Evolutionary conservation across 257 asterid species (phyloP).

Genomic region (Vinca minor): DNA sequence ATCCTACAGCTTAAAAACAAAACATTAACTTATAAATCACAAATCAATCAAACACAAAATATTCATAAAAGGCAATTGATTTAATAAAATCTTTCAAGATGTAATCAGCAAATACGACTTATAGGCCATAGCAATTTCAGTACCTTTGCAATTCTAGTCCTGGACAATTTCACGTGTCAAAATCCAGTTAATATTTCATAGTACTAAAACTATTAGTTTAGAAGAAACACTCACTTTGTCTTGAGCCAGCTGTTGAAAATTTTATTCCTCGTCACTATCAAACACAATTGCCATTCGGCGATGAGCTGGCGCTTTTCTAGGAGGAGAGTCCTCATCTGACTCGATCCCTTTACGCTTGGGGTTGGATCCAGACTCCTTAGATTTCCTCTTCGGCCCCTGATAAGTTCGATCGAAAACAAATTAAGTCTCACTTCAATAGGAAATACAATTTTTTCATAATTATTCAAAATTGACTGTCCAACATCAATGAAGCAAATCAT

Average conservation of each 20-base stretch:
- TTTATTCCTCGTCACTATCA: slow-evolving; percentile 84
- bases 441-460: neutral
- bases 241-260: neutral
- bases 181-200: neutral
- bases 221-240: slow-evolving; percentile 11
- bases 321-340: slow-evolving; percentile 93
- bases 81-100: neutral
- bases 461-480: neutral
- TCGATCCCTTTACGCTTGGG: slow-evolving; percentile 81
- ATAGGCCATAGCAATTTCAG: neutral
- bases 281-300: slow-evolving; percentile 86
- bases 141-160: neutral
- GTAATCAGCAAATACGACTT: neutral
- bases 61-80: neutral
- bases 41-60: neutral
- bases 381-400: slow-evolving; percentile 74
- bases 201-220: neutral
- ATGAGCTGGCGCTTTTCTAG: slow-evolving; percentile 55
- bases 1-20: neutral
- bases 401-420: slow-evolving; percentile 6
- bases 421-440: slow-evolving; percentile 1
- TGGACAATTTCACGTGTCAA: neutral
- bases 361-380: slow-evolving; percentile 47
- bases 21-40: neutral
- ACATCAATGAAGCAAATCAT: neutral